Conservation (phyloP, 1,284 basidiomycete genomes). For the Irpex rosettiformis region DNA sequence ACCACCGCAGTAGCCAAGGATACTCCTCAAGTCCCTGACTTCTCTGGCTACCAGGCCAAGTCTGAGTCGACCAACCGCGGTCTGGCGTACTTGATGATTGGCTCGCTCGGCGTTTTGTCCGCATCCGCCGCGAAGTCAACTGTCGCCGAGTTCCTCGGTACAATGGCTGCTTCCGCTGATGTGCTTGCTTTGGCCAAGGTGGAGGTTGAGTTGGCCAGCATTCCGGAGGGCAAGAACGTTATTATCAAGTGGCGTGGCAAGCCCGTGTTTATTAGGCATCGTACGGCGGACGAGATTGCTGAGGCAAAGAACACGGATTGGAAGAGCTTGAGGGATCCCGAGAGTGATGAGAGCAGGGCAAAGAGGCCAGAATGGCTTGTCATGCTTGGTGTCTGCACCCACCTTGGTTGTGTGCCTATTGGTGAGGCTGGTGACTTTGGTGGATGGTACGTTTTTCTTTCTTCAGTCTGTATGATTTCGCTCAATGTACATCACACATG, state of each 20-base stretch:
- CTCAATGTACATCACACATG: conserved; percentile 13
- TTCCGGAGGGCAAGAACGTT: conserved; percentile 98
- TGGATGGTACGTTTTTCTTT: conserved; percentile 70
- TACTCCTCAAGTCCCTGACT: conserved; percentile 85
- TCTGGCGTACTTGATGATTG: conserved; percentile 97
- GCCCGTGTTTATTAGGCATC: conserved; percentile 98
- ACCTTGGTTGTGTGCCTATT: conserved; percentile 98
- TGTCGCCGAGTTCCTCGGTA: conserved; percentile 92
- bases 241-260: conserved; percentile 99
- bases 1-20: conserved; percentile 64
- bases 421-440: conserved; percentile 97
- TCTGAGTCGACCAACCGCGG: conserved; percentile 75
- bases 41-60: conserved; percentile 77
- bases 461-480: conserved; percentile 2
- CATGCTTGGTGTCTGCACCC: conserved; percentile 98
- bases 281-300: conserved; percentile 89
- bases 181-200: conserved; percentile 98
- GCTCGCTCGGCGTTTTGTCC: conserved; percentile 90
- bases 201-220: conserved; percentile 87
- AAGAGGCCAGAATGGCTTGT: conserved; percentile 98
- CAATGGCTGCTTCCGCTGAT: conserved; percentile 97
- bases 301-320: conserved; percentile 88
- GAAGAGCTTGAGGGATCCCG: conserved; percentile 89
- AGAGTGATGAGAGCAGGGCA: conserved; percentile 84
- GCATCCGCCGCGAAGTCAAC: conserved; percentile 94